Conservation (phyloP, 495 filamentous ascomycete species). For the Xylaria flabelliformis region DNA sequence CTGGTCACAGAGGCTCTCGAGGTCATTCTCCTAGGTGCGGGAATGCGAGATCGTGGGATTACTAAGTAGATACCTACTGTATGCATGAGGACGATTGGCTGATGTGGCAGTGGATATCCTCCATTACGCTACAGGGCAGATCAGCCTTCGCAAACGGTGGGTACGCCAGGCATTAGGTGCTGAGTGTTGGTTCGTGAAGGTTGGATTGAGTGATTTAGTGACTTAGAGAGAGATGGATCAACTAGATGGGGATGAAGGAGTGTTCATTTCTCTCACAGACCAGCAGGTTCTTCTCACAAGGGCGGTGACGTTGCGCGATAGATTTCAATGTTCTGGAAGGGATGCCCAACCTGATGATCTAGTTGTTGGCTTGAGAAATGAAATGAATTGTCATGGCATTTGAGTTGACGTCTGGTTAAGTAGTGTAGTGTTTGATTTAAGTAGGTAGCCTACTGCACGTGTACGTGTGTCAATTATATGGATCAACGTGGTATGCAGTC, state of each 20-base stretch:
- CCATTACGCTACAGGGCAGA: not conserved
- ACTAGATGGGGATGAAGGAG: not conserved
- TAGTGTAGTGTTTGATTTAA: not conserved
- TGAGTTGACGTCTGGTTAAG: not conserved
- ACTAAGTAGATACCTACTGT: not conserved
- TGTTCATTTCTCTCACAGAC: not conserved
- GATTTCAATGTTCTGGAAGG: not conserved
- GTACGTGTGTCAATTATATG: not conserved
- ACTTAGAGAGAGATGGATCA: not conserved
- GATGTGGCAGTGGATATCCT: constrained; percentile 1
- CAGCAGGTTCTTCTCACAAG: not conserved
- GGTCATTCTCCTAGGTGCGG: not conserved
- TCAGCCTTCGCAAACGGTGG: not conserved
- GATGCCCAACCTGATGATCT: not conserved
- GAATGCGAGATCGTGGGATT: constrained; percentile 8
- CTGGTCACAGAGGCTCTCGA: constrained; percentile 3
- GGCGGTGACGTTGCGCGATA: not conserved
- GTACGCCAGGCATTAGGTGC: not conserved
- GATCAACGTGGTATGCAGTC: constrained; percentile 28
- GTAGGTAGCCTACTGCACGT: not conserved
- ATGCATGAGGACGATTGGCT: not conserved
- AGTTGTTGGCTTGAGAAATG: not conserved
- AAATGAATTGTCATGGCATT: not conserved
- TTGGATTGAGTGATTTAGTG: not conserved
- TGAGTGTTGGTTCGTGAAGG: not conserved